Percentiles rank a stretch among this genome's conserved stretches.
These are phyloP conservation scores for Athelia psychrophila DNA, from an alignment of 1,284 basidiomycete genomes.

Conservation along the genomic window DNA sequence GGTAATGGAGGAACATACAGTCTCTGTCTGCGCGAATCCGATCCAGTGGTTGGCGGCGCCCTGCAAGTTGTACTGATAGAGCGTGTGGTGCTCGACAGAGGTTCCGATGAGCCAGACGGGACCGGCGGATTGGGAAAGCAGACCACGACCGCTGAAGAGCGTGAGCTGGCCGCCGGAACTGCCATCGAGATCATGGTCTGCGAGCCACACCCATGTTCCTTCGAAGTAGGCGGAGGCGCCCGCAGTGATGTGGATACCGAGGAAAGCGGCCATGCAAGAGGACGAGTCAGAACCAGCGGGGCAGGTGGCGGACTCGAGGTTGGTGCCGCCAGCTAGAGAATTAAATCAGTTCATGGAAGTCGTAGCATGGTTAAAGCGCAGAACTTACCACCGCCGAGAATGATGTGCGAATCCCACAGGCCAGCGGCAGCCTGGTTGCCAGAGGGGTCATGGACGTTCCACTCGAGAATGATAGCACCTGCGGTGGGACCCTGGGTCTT, in stretches of 20 bases:
- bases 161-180: slow-evolving; percentile 31
- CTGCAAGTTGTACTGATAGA: slow-evolving; percentile 67
- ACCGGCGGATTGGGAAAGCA: slow-evolving; percentile 49
- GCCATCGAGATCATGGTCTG: slow-evolving; percentile 47
- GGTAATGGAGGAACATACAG: slow-evolving; percentile 31
- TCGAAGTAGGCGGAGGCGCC: slow-evolving; percentile 47
- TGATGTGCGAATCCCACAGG: slow-evolving; percentile 56
- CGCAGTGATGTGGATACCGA: slow-evolving; percentile 49
- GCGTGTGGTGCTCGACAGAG: slow-evolving; percentile 59
- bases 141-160: slow-evolving; percentile 51
- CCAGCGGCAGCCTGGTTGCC: slow-evolving; percentile 51
- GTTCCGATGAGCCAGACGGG: slow-evolving; percentile 52
- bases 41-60: slow-evolving; percentile 68
- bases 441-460: slow-evolving; percentile 50
- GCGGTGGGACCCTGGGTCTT: slow-evolving; percentile 44
- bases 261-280: slow-evolving; percentile 45
- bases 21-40: slow-evolving; percentile 72
- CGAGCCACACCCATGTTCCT: slow-evolving; percentile 59
- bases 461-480: slow-evolving; percentile 56
- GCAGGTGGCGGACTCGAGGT: slow-evolving; percentile 37
- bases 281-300: slow-evolving; percentile 23
- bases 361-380: neutral
- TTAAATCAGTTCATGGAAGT: neutral
- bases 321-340: slow-evolving; percentile 36
- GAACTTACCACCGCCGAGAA: slow-evolving; percentile 18